Evolutionary conservation across 2,329 filamentous ascomycete genomes (phyloP).

Genomic region (Colletotrichum lindemuthianum): DNA sequence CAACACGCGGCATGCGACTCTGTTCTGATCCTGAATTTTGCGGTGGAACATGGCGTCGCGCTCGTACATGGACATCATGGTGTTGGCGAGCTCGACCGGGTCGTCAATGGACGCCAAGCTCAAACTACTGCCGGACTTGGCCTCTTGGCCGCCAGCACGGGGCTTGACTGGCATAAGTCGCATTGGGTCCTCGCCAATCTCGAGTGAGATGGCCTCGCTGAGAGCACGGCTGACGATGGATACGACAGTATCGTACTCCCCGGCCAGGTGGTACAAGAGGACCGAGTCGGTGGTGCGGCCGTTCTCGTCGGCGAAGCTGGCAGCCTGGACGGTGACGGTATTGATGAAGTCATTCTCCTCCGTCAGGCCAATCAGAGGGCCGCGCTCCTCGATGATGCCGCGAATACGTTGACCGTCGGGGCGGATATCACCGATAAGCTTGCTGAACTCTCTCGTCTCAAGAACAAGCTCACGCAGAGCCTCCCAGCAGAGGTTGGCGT

Average conservation of each 20-base stretch:
- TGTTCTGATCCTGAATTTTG: slow-evolving; percentile 66
- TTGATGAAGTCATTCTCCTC: slow-evolving; percentile 87
- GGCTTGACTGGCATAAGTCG: slow-evolving; percentile 84
- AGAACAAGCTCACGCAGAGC: slow-evolving; percentile 92
- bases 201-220: slow-evolving; percentile 87
- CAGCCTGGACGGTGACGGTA: slow-evolving; percentile 92
- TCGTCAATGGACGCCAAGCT: slow-evolving; percentile 69
- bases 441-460: slow-evolving; percentile 96
- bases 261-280: slow-evolving; percentile 91
- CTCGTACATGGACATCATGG: slow-evolving; percentile 73
- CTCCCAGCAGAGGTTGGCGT: slow-evolving; percentile 87
- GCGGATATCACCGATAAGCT: slow-evolving; percentile 89
- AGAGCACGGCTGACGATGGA: slow-evolving; percentile 88
- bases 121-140: slow-evolving; percentile 63
- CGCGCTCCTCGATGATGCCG: slow-evolving; percentile 87
- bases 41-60: slow-evolving; percentile 69
- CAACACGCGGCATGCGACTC: slow-evolving; percentile 65
- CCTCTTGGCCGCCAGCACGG: slow-evolving; percentile 57
- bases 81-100: slow-evolving; percentile 67
- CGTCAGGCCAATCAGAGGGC: slow-evolving; percentile 80
- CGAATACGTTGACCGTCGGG: slow-evolving; percentile 85
- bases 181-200: slow-evolving; percentile 83
- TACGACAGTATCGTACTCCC: slow-evolving; percentile 95
- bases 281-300: slow-evolving; percentile 94
- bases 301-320: slow-evolving; percentile 92